Percentiles rank a stretch among this genome's conserved stretches.
phyloP scores from a whole-genome alignment of 768 basidiomycete species.

The Dioszegia crocea region DNA sequence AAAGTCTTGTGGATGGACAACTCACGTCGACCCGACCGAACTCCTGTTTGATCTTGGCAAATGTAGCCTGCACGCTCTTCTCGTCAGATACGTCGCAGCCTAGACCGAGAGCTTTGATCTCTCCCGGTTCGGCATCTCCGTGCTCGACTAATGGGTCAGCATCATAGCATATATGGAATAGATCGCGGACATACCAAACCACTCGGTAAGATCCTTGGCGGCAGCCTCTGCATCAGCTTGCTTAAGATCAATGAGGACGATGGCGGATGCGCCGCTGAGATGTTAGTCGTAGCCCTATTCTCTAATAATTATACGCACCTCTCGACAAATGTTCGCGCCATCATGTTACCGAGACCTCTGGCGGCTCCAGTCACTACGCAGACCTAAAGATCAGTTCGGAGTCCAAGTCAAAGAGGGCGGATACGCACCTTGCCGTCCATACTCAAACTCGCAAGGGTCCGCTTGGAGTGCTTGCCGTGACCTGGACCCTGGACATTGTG shows the following conservation, averaged over 20 bases:
- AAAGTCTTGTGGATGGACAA: neutral
- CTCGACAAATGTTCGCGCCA: conserved; percentile 83
- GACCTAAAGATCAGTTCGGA: conserved; percentile 49
- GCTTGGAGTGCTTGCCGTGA: conserved; percentile 49
- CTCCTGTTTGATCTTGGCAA: conserved; percentile 58
- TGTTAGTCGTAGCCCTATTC: neutral
- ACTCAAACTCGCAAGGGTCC: conserved; percentile 69
- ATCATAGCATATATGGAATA: conserved; percentile 34
- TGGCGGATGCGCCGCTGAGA: conserved; percentile 67
- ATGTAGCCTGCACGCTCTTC: conserved; percentile 68
- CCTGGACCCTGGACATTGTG: conserved; percentile 46
- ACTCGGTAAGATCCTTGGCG: conserved; percentile 62
- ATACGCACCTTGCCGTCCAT: conserved; percentile 64
- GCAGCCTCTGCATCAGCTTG: conserved; percentile 64
- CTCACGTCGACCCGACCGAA: conserved; percentile 45
- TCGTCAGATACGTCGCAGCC: conserved; percentile 88
- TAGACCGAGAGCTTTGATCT: conserved; percentile 67
- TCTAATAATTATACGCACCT: conserved; percentile 57
- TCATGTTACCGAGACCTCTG: conserved; percentile 81
- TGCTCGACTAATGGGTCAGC: conserved; percentile 42
- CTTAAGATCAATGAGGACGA: conserved; percentile 79
- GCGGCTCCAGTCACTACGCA: conserved; percentile 92
- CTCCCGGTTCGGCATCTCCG: conserved; percentile 58
- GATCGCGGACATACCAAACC: conserved; percentile 57
- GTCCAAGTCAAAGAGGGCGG: no score